These are phyloP conservation scores for Xylaria digitata DNA, from an alignment of 2,329 filamentous ascomycete species.

Conservation along the genomic window DNA sequence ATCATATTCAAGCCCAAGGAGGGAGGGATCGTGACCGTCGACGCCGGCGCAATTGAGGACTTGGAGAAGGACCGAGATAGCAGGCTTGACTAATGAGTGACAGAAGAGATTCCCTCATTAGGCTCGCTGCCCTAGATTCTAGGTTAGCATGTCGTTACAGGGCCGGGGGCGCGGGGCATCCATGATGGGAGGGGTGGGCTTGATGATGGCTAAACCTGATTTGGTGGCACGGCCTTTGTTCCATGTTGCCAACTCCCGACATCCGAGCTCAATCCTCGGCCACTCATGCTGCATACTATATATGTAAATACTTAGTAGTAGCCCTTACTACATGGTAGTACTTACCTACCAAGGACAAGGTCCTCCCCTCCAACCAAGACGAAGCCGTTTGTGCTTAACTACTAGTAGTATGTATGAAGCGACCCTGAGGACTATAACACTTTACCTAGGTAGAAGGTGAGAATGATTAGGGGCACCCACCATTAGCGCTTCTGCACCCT, in stretches of 20 bases:
- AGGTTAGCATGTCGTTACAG: conserved; percentile 18
- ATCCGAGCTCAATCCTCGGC: conserved; percentile 3
- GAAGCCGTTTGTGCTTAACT: conserved; percentile 13
- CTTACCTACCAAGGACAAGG: no score
- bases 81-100: conserved; percentile 33
- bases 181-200: conserved; percentile 12
- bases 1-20: conserved; percentile 13
- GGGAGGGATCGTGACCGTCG: conserved; percentile 34
- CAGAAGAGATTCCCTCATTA: conserved; percentile 27
- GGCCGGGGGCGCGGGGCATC: conserved; percentile 22
- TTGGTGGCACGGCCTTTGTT: conserved; percentile 24
- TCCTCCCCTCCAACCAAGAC: conserved; percentile 1
- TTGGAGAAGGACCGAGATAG: conserved; percentile 37
- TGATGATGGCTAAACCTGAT: conserved; percentile 19
- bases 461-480: no score
- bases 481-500: conserved; percentile 1
- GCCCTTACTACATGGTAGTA: no score
- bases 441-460: neutral
- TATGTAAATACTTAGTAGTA: no score
- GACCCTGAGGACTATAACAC: no score
- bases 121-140: conserved; percentile 30
- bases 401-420: no score
- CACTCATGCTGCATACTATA: neutral
- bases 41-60: conserved; percentile 33
- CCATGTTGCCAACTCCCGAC: conserved; percentile 23